Conservation (phyloP, 768 basidiomycete genomes). For the Suillus plorans region DNA sequence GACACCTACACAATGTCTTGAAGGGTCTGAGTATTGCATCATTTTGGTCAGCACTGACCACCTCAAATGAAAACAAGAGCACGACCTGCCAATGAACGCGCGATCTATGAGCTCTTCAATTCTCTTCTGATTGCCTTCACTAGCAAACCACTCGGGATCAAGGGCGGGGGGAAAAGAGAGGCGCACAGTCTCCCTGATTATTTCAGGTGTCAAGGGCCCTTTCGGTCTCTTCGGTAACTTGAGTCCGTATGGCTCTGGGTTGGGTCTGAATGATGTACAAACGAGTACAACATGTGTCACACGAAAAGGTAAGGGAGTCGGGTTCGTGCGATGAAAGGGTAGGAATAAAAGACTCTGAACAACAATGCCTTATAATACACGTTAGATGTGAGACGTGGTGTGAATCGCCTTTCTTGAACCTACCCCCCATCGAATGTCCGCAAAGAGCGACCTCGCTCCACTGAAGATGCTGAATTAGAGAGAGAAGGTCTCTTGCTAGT, state of each 20-base stretch:
- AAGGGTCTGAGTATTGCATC: conserved; percentile 25
- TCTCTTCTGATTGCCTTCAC: conserved; percentile 28
- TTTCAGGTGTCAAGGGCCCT: conserved; percentile 24
- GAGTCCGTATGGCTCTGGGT: conserved; percentile 31
- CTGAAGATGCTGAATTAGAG: conserved; percentile 36
- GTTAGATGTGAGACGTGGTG: background rate
- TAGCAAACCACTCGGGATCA: conserved; percentile 36
- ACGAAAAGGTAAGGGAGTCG: conserved; percentile 38
- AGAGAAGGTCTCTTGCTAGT: conserved; percentile 44
- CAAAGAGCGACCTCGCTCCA: conserved; percentile 46
- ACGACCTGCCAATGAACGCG: conserved; percentile 24
- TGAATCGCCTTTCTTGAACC: conserved; percentile 7
- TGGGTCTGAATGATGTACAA: conserved; percentile 28
- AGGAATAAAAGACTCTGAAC: conserved; percentile 45
- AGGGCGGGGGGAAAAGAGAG: conserved; percentile 30
- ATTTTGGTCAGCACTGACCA: background rate
- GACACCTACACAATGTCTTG: conserved; percentile 32
- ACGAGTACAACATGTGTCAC: conserved; percentile 42
- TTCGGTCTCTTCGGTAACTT: conserved; percentile 17
- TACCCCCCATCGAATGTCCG: conserved; percentile 56
- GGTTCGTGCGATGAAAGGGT: conserved; percentile 35
- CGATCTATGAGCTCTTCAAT: conserved; percentile 26
- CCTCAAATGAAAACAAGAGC: background rate
- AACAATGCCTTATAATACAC: conserved; percentile 34
- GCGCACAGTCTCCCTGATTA: conserved; percentile 32